These are phyloP conservation scores for Fusarium longipes DNA, from an alignment of 2,329 filamentous ascomycete species.

Conservation along the genomic window DNA sequence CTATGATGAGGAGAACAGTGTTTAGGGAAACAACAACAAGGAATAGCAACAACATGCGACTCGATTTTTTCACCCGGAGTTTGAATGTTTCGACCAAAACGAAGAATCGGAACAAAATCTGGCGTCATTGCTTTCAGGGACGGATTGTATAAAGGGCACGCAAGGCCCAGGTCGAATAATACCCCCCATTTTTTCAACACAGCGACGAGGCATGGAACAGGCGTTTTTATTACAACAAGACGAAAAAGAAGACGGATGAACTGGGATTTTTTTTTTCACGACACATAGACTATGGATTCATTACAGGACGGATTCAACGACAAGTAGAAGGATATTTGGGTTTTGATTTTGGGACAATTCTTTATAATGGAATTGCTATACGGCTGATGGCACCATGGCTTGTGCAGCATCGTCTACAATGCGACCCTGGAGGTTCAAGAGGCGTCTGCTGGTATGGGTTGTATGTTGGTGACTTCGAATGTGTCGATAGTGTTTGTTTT, in stretches of 20 bases:
- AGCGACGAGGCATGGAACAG: slow-evolving; percentile 40
- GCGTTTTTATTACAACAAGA: slow-evolving; percentile 38
- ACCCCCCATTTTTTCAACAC: slow-evolving; percentile 37
- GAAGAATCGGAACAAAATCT: slow-evolving; percentile 38
- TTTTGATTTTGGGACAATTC: slow-evolving; percentile 13
- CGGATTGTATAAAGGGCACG: slow-evolving; percentile 37
- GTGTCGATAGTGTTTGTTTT: slow-evolving; percentile 33
- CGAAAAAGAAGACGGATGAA: slow-evolving; percentile 34
- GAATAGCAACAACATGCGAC: slow-evolving; percentile 16
- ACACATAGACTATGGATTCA: slow-evolving; percentile 40
- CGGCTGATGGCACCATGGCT: slow-evolving; percentile 20
- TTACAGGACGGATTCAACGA: slow-evolving; percentile 37
- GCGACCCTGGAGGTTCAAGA: slow-evolving; percentile 26
- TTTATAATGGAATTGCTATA: slow-evolving; percentile 39
- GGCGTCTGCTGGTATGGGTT: slow-evolving; percentile 17
- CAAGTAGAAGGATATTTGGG: slow-evolving; percentile 29
- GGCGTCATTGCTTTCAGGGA: slow-evolving; percentile 43
- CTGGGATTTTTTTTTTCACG: slow-evolving; percentile 34
- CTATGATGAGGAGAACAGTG: slow-evolving; percentile 50
- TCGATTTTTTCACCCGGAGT: slow-evolving; percentile 34
- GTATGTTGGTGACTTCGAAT: slow-evolving; percentile 7
- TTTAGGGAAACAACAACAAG: slow-evolving; percentile 36
- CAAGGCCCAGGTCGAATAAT: slow-evolving; percentile 33
- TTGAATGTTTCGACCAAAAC: slow-evolving; percentile 38
- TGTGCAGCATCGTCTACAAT: slow-evolving; percentile 18